Evolutionary conservation across 768 basidiomycete species (phyloP).

Genomic region (Floccularia luteovirens): DNA sequence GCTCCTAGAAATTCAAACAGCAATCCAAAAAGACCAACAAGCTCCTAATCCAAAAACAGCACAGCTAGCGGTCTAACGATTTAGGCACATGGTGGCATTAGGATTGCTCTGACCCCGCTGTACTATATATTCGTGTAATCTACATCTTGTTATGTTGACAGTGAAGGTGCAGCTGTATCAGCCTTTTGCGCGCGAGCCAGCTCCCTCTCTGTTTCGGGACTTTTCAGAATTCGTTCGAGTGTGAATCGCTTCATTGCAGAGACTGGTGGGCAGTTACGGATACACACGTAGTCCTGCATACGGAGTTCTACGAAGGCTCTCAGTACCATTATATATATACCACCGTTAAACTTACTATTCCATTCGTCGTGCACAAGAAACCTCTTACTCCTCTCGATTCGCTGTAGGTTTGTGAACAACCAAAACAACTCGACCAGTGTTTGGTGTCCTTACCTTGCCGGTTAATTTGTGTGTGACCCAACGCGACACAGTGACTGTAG

Average conservation of each 20-base stretch:
- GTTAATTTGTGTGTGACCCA: constrained; percentile 66
- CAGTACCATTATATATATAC: constrained; percentile 3
- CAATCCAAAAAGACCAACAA: constrained; percentile 25
- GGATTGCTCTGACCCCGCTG: constrained; percentile 4
- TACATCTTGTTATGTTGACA: background rate
- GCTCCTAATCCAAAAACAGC: constrained; percentile 6
- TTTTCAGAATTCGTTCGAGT: constrained; percentile 57
- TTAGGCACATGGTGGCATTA: too few relatives aligned
- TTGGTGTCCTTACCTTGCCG: constrained; percentile 53
- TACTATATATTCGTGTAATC: background rate
- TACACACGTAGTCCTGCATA: constrained; percentile 62
- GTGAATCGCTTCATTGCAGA: constrained; percentile 75
- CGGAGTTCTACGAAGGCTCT: constrained; percentile 40
- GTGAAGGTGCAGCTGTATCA: constrained; percentile 5
- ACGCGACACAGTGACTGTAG: constrained; percentile 74
- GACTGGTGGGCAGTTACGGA: constrained; percentile 76
- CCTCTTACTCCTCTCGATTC: constrained; percentile 70
- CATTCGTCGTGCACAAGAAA: constrained; percentile 69
- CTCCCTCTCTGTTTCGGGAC: constrained; percentile 60
- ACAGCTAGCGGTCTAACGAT: too few relatives aligned
- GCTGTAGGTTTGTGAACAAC: constrained; percentile 28
- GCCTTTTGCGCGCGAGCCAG: constrained; percentile 18
- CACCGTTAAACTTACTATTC: constrained; percentile 43
- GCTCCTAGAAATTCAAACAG: constrained; percentile 63
- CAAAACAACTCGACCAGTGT: background rate